Conservation (phyloP, 2,329 filamentous ascomycete species). For the Lecanicillium sp. region DNA sequence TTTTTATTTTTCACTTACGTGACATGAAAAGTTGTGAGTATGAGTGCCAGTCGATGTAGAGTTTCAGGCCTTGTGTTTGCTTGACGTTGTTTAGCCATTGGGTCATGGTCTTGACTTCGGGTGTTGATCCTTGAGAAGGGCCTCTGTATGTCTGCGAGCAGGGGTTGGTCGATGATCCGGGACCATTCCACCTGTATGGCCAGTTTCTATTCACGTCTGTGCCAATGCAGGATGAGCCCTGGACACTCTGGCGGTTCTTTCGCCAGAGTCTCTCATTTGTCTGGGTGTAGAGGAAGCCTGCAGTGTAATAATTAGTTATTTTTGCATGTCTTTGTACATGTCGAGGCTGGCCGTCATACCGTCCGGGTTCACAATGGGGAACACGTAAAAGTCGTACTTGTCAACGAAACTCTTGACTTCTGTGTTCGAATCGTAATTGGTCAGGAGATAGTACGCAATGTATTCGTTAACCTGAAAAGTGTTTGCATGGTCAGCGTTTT, state of each 20-base stretch:
- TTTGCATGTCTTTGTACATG: not conserved
- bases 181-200: constrained; percentile 43
- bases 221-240: constrained; percentile 35
- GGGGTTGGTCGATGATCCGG: constrained; percentile 40
- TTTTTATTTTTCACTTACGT: too few relatives aligned
- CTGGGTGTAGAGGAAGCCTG: constrained; percentile 52
- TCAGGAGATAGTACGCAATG: constrained; percentile 39
- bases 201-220: constrained; percentile 54
- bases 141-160: constrained; percentile 43
- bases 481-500: not conserved
- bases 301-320: not conserved
- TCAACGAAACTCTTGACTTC: constrained; percentile 39
- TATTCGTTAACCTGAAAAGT: constrained; percentile 37
- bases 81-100: constrained; percentile 24
- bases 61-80: constrained; percentile 39
- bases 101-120: constrained; percentile 42
- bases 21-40: constrained; percentile 53
- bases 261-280: constrained; percentile 51
- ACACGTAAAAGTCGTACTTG: constrained; percentile 58
- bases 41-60: constrained; percentile 58
- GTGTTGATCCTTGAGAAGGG: constrained; percentile 31
- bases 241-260: constrained; percentile 44
- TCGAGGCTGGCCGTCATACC: constrained; percentile 24
- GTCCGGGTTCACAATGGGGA: constrained; percentile 55
- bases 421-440: constrained; percentile 31